Conservation (phyloP, 345 rosid species). For the Rhodamnia argentea region DNA sequence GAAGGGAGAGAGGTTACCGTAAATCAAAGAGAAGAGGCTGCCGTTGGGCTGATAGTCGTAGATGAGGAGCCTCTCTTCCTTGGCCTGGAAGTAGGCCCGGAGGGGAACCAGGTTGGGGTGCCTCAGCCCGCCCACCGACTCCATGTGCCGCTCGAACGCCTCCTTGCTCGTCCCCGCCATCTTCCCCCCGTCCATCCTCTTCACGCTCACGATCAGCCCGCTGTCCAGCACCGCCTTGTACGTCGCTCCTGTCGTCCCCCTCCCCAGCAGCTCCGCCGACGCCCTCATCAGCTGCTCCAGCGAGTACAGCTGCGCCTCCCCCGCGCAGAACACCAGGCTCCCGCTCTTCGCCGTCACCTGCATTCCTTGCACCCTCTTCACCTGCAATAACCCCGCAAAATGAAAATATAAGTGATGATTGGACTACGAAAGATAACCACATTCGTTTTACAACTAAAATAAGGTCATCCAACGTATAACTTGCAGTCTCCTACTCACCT, state of each 20-base stretch:
- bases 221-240: slow-evolving; percentile 81
- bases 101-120: slow-evolving; percentile 94
- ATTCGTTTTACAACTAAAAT: not conserved
- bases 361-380: slow-evolving; percentile 51
- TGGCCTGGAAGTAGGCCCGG: slow-evolving; percentile 76
- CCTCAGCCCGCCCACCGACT: slow-evolving; percentile 81
- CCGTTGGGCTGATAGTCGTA: slow-evolving; percentile 94
- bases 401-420: not conserved
- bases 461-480: not conserved
- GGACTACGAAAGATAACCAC: not conserved
- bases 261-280: slow-evolving; percentile 88
- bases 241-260: slow-evolving; percentile 69
- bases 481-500: slow-evolving; percentile 52
- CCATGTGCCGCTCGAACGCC: slow-evolving; percentile 78
- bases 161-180: slow-evolving; percentile 46
- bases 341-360: slow-evolving; percentile 69
- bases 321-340: slow-evolving; percentile 69
- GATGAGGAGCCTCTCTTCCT: slow-evolving; percentile 68
- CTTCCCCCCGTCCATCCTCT: slow-evolving; percentile 68
- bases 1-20: slow-evolving; percentile 33
- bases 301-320: slow-evolving; percentile 69
- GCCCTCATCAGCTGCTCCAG: slow-evolving; percentile 95
- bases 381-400: not conserved
- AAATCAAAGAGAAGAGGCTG: slow-evolving; percentile 75
- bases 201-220: slow-evolving; percentile 67